Evolutionary conservation across 345 rosid species (phyloP).

Genomic region (Adansonia digitata): DNA sequence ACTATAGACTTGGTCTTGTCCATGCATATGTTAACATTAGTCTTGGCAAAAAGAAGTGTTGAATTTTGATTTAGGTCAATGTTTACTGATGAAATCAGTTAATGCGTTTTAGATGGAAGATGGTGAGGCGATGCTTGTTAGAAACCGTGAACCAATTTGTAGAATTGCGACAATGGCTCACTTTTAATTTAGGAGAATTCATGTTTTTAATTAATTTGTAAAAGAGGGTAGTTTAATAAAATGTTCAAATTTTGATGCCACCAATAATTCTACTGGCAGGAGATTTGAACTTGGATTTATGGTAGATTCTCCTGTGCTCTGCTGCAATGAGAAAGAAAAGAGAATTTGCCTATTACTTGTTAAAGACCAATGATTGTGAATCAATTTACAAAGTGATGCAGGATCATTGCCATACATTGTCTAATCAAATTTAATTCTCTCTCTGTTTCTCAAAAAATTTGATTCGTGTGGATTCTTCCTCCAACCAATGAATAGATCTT

Average conservation of each 20-base stretch:
- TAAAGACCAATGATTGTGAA: neutral
- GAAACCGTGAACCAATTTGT: neutral
- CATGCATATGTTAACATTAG: neutral
- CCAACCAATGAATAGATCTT: too few relatives aligned
- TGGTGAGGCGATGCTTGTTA: neutral
- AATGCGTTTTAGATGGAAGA: neutral
- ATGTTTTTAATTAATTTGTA: too few relatives aligned
- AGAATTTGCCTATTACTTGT: neutral
- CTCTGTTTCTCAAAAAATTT: too few relatives aligned
- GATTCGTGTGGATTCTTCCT: too few relatives aligned
- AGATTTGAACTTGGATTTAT: neutral
- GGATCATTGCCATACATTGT: too few relatives aligned
- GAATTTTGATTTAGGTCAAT: neutral
- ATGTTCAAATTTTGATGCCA: neutral
- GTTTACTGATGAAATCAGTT: neutral
- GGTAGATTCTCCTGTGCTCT: neutral
- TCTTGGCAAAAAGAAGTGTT: neutral
- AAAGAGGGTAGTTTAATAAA: neutral
- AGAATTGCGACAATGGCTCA: neutral
- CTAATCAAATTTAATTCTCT: too few relatives aligned
- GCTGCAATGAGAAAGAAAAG: neutral
- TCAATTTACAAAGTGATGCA: neutral
- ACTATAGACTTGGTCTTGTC: neutral
- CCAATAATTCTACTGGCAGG: neutral
- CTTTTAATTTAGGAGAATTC: neutral